These are phyloP conservation scores for Calonectria pseudoreteaudii DNA, from an alignment of 2,329 filamentous ascomycete species.

Conservation along the genomic window DNA sequence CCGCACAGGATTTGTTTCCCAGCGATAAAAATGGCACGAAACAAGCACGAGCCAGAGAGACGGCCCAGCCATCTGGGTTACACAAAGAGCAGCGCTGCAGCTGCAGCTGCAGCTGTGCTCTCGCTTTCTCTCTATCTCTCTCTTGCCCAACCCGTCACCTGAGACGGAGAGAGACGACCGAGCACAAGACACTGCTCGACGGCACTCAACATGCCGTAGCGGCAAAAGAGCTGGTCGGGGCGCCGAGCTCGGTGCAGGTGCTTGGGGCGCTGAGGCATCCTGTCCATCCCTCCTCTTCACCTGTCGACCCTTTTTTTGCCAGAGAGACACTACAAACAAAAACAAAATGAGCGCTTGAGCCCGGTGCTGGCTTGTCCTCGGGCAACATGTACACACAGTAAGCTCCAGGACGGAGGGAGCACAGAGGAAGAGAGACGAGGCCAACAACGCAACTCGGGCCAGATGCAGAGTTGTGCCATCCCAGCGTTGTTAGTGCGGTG, in stretches of 20 bases:
- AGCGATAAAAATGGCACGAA: not conserved
- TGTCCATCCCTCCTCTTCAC: not conserved
- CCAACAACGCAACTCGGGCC: not conserved
- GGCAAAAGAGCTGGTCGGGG: not conserved
- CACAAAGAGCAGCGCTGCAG: not conserved
- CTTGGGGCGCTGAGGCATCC: not conserved
- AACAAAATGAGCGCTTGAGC: not conserved
- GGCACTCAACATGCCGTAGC: not conserved
- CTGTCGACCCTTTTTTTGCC: not conserved
- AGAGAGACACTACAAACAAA: not conserved
- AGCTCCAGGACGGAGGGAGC: not conserved
- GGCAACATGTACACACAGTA: slow-evolving; percentile 1
- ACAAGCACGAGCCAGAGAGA: not conserved
- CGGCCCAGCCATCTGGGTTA: not conserved
- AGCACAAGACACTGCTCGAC: not conserved
- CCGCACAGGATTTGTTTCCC: slow-evolving; percentile 2
- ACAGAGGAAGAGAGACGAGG: not conserved
- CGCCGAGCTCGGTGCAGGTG: not conserved
- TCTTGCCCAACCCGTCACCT: not conserved
- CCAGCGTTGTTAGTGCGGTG: not conserved
- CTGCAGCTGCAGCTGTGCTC: no score
- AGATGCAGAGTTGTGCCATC: not conserved
- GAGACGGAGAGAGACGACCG: not conserved
- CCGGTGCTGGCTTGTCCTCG: not conserved
- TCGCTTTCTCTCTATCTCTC: no score